These are phyloP conservation scores for Kockovaella imperatae DNA, from an alignment of 768 basidiomycete species.

Conservation along the genomic window DNA sequence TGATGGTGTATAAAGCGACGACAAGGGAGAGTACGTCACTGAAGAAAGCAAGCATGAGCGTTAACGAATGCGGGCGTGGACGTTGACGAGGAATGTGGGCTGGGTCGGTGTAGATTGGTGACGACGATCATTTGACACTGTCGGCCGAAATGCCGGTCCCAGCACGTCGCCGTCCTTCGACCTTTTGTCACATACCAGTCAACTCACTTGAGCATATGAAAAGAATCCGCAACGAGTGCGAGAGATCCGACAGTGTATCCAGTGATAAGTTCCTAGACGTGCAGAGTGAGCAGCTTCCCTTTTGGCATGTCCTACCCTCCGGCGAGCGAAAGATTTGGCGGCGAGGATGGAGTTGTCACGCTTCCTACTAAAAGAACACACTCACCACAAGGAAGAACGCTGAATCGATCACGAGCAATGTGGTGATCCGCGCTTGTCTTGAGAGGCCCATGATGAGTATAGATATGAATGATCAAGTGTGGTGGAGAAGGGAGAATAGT, in stretches of 20 bases:
- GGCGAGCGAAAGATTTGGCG: too few species aligned
- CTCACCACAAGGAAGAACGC: slow-evolving; percentile 56
- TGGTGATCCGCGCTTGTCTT: slow-evolving; percentile 41
- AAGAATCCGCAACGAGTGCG: slow-evolving; percentile 90
- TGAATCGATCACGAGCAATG: slow-evolving; percentile 75
- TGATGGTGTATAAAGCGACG: slow-evolving; percentile 92
- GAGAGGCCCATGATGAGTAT: slow-evolving; percentile 27
- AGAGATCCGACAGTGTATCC: slow-evolving; percentile 95
- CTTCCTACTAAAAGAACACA: slow-evolving; percentile 38
- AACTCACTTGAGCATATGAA: slow-evolving; percentile 95
- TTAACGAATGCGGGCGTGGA: too few species aligned
- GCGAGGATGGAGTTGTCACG: too few species aligned
- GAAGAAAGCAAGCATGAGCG: slow-evolving; percentile 7
- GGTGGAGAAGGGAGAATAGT: too few species aligned
- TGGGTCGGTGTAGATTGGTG: too few species aligned
- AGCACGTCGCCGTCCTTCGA: not conserved
- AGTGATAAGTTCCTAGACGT: slow-evolving; percentile 42
- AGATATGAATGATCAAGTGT: not conserved
- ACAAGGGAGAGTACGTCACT: slow-evolving; percentile 95
- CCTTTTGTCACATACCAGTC: not conserved
- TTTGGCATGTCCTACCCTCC: too few species aligned
- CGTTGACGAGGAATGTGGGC: too few species aligned
- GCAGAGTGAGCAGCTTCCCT: slow-evolving; percentile 5
- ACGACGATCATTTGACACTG: too few species aligned
- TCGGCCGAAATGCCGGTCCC: too few species aligned